Base-by-base conservation (phyloP, 805 yeast species). In the Zygoascus bituminiphila region DNA sequence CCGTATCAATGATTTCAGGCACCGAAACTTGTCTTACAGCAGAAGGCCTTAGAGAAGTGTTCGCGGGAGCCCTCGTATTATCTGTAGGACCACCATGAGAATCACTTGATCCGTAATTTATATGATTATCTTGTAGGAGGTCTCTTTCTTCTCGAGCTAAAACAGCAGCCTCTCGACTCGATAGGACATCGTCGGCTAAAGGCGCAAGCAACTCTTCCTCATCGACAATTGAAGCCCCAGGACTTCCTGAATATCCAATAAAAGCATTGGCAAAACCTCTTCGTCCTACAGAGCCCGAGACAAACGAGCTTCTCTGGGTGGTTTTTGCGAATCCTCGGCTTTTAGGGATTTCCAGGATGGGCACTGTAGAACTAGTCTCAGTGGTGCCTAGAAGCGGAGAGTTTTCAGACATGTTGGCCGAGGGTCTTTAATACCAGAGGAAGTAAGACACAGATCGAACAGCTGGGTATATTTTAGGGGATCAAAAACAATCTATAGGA, bases 111-210 rank as follows among this genome's bases (percentile, higher is more conserved):
- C 42, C 17, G 25, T 47, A 43, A 24, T 21, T 17, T 15, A 53
- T 44, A 33, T 56, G 35, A 41, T 53, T 56, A 42, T 60, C 63
- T 12, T 44, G 35, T 4, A 65, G 58, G 26, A 65, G 52, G 4
- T 57, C 58, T 45, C 60, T 59, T 36, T 62, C 60, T 48, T 65
- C 68, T 9, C 53, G 51, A 6, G 54, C 56, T 20, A 63, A 48
- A 2, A 57, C 47, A n/a, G 56, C 54, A 2, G 61, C 56, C 41
- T 65, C 68, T 1, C 53, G 45, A 10, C 62, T 58, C 4, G 66
- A 59, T 19, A 58, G 50, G 2, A 60, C 46, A 35, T 60, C 63
- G n/a, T 54, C 52, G 2, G 52, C 44, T 0, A 21, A 37, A 17
- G 36, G n/a, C 20, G 44, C 44, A 12, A 12, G 15, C 15, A 29